phyloP scores from a whole-genome alignment of 805 yeast species.

The Dipodascopsis uninucleata region DNA sequence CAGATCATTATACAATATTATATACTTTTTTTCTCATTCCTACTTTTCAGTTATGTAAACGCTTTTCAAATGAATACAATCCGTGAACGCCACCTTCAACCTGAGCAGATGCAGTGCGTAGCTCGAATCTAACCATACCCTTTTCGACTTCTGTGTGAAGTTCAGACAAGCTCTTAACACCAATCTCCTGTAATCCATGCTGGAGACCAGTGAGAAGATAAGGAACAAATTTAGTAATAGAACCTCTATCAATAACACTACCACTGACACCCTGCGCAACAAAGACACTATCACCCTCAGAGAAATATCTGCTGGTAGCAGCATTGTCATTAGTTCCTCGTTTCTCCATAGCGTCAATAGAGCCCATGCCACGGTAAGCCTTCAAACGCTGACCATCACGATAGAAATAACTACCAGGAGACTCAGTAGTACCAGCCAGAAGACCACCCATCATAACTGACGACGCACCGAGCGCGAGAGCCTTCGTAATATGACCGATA shows the following conservation, averaged over 20 bases:
- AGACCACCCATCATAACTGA: conserved; percentile 99
- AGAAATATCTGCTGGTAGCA: conserved; percentile 95
- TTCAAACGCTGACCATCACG: conserved; percentile 97
- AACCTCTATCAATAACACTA: conserved; percentile 94
- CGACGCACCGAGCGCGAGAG: conserved; percentile 94
- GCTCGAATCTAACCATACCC: conserved; percentile 86
- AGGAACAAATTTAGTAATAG: conserved; percentile 88
- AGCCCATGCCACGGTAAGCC: conserved; percentile 99
- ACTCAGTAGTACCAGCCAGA: conserved; percentile 96
- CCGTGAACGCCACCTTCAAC: conserved; percentile 98
- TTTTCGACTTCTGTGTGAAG: conserved; percentile 60
- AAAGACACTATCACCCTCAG: conserved; percentile 89
- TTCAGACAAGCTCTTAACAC: conserved; percentile 61
- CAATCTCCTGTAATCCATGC: conserved; percentile 98
- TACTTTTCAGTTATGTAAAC: conserved; percentile 53
- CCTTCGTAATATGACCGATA: conserved; percentile 97
- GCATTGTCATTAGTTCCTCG: conserved; percentile 85
- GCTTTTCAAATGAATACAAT: conserved; percentile 94
- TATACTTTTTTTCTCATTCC: not conserved
- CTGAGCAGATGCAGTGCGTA: conserved; percentile 98
- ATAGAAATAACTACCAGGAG: conserved; percentile 98
- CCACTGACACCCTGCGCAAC: conserved; percentile 99
- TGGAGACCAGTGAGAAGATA: conserved; percentile 92
- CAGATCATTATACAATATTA: not conserved
- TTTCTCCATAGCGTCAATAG: conserved; percentile 96